Evolutionary conservation across 139 green algal genomes (phyloP).

Genomic region (Micractinium conductrix): DNA sequence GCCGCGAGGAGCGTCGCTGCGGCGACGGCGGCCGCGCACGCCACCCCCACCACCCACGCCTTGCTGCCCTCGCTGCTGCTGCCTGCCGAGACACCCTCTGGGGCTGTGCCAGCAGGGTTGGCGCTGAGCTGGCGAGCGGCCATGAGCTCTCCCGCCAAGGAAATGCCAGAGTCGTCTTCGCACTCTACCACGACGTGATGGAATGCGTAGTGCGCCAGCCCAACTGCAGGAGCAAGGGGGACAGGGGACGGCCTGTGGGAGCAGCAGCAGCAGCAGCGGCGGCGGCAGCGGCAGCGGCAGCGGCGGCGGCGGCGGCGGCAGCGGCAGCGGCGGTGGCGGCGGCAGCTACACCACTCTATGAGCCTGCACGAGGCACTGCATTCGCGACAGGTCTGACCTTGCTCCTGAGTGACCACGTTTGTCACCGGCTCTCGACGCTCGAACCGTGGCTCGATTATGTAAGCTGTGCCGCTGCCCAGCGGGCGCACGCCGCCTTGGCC

Average conservation of each 20-base stretch:
- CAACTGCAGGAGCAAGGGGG: too few relatives aligned
- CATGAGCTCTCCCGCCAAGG: neutral
- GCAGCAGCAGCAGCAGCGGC: neutral
- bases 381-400: neutral
- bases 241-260: neutral
- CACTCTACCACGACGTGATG: neutral
- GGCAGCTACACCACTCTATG: too few relatives aligned
- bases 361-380: neutral
- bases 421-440: neutral
- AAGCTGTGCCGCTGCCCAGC: neutral
- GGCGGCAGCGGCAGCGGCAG: neutral
- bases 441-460: neutral
- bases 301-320: too few relatives aligned
- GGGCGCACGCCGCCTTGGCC: neutral
- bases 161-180: neutral
- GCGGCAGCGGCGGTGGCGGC: too few relatives aligned
- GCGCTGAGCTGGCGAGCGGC: too few relatives aligned
- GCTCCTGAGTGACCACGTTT: neutral
- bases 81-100: too few relatives aligned
- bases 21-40: too few relatives aligned
- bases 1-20: too few relatives aligned
- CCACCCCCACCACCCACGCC: too few relatives aligned
- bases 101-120: too few relatives aligned
- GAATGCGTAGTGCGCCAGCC: neutral
- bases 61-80: too few relatives aligned